Conservation (phyloP, 2,329 filamentous ascomycete species). For the Beauveria varroae region DNA sequence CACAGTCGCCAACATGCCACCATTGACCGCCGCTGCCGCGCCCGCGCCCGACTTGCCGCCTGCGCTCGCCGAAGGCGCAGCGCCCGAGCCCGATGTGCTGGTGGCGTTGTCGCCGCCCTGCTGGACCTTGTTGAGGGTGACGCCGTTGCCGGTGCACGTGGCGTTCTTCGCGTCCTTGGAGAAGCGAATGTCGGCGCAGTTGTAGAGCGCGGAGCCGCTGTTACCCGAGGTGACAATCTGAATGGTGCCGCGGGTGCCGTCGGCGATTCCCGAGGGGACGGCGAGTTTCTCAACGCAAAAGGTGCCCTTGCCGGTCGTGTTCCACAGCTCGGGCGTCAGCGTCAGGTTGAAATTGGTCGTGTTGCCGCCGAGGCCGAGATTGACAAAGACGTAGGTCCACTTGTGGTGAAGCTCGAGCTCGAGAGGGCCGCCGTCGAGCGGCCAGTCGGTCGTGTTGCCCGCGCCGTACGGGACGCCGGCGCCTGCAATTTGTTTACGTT, state of each 20-base stretch:
- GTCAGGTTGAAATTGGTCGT: slow-evolving; percentile 61
- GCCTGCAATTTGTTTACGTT: slow-evolving; percentile 20
- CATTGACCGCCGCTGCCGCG: neutral
- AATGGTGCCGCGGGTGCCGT: slow-evolving; percentile 57
- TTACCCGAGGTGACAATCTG: slow-evolving; percentile 61
- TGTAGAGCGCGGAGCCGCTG: slow-evolving; percentile 56
- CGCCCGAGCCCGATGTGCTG: neutral
- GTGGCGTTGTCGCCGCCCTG: neutral
- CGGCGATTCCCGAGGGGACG: slow-evolving; percentile 46
- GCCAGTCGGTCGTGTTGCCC: slow-evolving; percentile 46
- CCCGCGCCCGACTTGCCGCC: slow-evolving; percentile 10
- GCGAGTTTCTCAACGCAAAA: slow-evolving; percentile 58
- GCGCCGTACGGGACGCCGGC: slow-evolving; percentile 37
- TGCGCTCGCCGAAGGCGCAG: neutral
- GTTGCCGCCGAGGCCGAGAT: slow-evolving; percentile 43
- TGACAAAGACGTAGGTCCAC: slow-evolving; percentile 47
- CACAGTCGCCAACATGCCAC: neutral
- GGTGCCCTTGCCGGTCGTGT: slow-evolving; percentile 51
- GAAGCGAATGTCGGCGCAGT: slow-evolving; percentile 70
- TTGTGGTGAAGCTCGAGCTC: slow-evolving; percentile 42
- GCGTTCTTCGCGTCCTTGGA: slow-evolving; percentile 40
- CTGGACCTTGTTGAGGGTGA: slow-evolving; percentile 31
- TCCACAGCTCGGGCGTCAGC: slow-evolving; percentile 52
- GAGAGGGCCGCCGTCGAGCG: slow-evolving; percentile 40
- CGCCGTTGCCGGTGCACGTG: slow-evolving; percentile 31